Conservation (phyloP, 495 filamentous ascomycete species). For the Hyaloscypha bicolor region DNA sequence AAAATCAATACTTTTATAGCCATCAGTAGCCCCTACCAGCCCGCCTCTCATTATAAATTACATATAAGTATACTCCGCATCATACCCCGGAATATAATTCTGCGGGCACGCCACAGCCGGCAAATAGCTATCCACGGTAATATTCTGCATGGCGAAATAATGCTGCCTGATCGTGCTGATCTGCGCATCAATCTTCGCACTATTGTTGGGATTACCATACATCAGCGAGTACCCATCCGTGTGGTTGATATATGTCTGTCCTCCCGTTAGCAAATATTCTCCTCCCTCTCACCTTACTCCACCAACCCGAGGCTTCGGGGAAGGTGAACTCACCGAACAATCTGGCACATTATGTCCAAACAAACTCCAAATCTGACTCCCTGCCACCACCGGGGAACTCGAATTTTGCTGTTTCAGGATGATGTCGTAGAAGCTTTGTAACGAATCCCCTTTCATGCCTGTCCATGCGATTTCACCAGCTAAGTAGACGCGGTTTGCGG, state of each 20-base stretch:
- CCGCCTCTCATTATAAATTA: not conserved
- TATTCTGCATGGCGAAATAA: slow-evolving; percentile 44
- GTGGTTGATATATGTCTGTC: slow-evolving; percentile 42
- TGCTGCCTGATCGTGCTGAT: slow-evolving; percentile 49
- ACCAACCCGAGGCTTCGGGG: slow-evolving; percentile 9
- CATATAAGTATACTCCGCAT: slow-evolving; percentile 25
- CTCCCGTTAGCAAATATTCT: not conserved
- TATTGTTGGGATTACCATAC: slow-evolving; percentile 47
- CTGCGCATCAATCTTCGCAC: slow-evolving; percentile 42
- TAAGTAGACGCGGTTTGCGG: slow-evolving; percentile 47
- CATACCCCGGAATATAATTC: slow-evolving; percentile 30
- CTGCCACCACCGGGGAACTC: slow-evolving; percentile 34
- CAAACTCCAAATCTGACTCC: slow-evolving; percentile 53
- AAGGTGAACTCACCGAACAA: slow-evolving; percentile 41
- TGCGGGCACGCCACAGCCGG: slow-evolving; percentile 28
- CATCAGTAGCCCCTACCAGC: too few relatives aligned
- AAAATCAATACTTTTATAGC: too few relatives aligned
- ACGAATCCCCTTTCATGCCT: slow-evolving; percentile 35
- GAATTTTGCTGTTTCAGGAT: slow-evolving; percentile 43
- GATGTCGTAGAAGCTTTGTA: slow-evolving; percentile 46
- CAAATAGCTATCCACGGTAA: slow-evolving; percentile 28
- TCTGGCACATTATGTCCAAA: slow-evolving; percentile 55
- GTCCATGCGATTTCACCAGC: slow-evolving; percentile 58
- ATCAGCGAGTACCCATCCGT: slow-evolving; percentile 50
- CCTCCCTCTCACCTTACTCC: not conserved